These are phyloP conservation scores for Coniochaeta sp. DNA, from an alignment of 2,329 filamentous ascomycete species.

Conservation along the genomic window DNA sequence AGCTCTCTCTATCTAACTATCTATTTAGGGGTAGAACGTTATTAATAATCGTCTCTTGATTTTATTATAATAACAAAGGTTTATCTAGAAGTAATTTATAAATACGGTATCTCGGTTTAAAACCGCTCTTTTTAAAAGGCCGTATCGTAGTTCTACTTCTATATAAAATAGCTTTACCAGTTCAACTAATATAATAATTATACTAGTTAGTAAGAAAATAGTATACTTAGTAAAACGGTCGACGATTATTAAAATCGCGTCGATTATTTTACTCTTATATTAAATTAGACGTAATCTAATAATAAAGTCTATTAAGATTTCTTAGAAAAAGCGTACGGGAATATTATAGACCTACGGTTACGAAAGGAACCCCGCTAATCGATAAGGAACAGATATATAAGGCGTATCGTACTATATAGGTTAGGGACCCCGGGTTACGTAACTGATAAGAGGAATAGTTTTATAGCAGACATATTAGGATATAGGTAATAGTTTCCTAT, in stretches of 20 bases:
- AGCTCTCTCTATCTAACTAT: constrained; percentile 7
- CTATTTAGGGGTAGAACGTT: constrained; percentile 5
- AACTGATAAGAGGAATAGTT: too few species aligned
- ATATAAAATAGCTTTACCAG: neutral
- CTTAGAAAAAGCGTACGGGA: neutral
- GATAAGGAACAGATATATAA: too few species aligned
- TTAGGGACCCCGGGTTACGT: too few species aligned
- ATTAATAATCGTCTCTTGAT: constrained; percentile 2
- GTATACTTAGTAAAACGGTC: neutral
- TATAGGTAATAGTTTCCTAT: too few species aligned
- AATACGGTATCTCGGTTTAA: neutral
- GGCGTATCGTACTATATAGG: too few species aligned
- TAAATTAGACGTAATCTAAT: neutral
- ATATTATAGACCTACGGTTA: too few species aligned
- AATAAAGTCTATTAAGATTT: neutral
- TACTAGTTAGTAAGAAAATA: neutral
- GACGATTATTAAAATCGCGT: neutral
- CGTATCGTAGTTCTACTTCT: neutral
- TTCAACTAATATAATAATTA: neutral
- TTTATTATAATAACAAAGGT: constrained; percentile 4
- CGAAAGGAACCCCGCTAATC: too few species aligned
- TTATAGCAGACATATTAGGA: too few species aligned
- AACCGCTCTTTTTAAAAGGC: neutral
- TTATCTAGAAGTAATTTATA: neutral
- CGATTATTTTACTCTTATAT: neutral